phyloP scores from a whole-genome alignment of 2,329 filamentous ascomycete genomes.

The Tricladium varicosporioides region DNA sequence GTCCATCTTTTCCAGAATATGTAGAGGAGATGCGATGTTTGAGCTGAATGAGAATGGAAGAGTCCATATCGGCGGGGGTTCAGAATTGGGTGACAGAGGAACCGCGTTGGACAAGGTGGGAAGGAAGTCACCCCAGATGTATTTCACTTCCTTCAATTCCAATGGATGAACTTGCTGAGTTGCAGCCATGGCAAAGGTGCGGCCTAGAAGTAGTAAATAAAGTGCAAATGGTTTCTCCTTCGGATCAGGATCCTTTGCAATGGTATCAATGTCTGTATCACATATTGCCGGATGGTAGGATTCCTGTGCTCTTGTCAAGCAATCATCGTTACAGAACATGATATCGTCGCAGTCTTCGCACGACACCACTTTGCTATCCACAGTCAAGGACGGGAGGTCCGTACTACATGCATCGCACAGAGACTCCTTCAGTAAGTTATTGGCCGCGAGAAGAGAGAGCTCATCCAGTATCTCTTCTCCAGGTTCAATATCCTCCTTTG shows the following conservation, averaged over 20 bases:
- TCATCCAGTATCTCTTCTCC: slow-evolving; percentile 78
- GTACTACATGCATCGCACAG: slow-evolving; percentile 88
- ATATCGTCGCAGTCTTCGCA: slow-evolving; percentile 64
- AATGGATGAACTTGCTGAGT: slow-evolving; percentile 62
- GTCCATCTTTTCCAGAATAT: slow-evolving; percentile 82
- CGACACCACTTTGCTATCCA: slow-evolving; percentile 46
- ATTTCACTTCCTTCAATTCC: slow-evolving; percentile 62
- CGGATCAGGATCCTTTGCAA: slow-evolving; percentile 62
- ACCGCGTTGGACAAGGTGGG: slow-evolving; percentile 51
- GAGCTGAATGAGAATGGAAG: slow-evolving; percentile 76
- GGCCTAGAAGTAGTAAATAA: slow-evolving; percentile 60
- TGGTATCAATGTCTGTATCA: slow-evolving; percentile 63
- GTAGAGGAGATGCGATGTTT: slow-evolving; percentile 72
- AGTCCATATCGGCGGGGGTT: slow-evolving; percentile 61
- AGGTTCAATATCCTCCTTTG: slow-evolving; percentile 73
- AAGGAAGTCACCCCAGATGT: slow-evolving; percentile 69
- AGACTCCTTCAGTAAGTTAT: slow-evolving; percentile 81
- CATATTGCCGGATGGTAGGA: slow-evolving; percentile 65
- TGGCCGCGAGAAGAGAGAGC: slow-evolving; percentile 82
- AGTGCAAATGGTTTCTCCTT: slow-evolving; percentile 59
- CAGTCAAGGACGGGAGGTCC: slow-evolving; percentile 60
- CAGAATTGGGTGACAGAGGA: slow-evolving; percentile 50
- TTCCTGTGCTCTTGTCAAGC: slow-evolving; percentile 54
- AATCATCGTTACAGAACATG: slow-evolving; percentile 63
- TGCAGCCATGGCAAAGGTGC: slow-evolving; percentile 60